Evolutionary conservation across 2,329 filamentous ascomycete genomes (phyloP).

Genomic region (Ceratocystis colombiana): DNA sequence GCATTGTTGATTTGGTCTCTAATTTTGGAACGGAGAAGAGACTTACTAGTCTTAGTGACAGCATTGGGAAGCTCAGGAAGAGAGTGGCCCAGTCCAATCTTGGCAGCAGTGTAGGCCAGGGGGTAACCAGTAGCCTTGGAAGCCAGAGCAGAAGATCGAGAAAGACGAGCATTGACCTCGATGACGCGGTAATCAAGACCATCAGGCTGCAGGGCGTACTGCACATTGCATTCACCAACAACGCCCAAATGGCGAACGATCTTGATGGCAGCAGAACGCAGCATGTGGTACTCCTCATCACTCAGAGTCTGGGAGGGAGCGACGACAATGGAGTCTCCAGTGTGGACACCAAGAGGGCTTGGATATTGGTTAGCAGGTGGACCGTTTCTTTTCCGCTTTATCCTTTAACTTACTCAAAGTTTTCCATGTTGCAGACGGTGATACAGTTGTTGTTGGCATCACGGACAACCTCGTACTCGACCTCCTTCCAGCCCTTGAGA

Average conservation of each 20-base stretch:
- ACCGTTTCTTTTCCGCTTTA: too few relatives aligned
- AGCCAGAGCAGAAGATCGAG: slow-evolving; percentile 88
- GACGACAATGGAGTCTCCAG: slow-evolving; percentile 96
- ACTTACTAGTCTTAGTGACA: slow-evolving; percentile 75
- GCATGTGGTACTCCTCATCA: slow-evolving; percentile 99
- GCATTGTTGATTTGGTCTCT: not conserved
- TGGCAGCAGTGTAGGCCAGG: slow-evolving; percentile 91
- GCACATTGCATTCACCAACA: slow-evolving; percentile 96
- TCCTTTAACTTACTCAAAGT: slow-evolving; percentile 42
- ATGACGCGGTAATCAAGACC: slow-evolving; percentile 97
- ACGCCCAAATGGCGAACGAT: slow-evolving; percentile 95
- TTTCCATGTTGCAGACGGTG: slow-evolving; percentile 64
- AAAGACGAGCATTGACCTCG: slow-evolving; percentile 97
- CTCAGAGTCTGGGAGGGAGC: slow-evolving; percentile 93
- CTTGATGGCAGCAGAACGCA: slow-evolving; percentile 93
- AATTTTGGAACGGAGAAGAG: not conserved
- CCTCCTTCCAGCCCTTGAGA: slow-evolving; percentile 98
- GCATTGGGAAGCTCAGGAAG: slow-evolving; percentile 94
- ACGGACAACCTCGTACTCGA: slow-evolving; percentile 96
- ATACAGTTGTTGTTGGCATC: slow-evolving; percentile 98
- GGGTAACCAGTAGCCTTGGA: slow-evolving; percentile 98
- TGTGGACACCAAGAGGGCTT: slow-evolving; percentile 93
- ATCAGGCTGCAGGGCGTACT: slow-evolving; percentile 93
- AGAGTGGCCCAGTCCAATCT: slow-evolving; percentile 93
- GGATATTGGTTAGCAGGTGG: slow-evolving; percentile 53